Percentiles rank a stretch among this genome's conserved stretches.
These are phyloP conservation scores for Lactarius akahatsu DNA, from an alignment of 768 basidiomycete species.

Conservation along the genomic window DNA sequence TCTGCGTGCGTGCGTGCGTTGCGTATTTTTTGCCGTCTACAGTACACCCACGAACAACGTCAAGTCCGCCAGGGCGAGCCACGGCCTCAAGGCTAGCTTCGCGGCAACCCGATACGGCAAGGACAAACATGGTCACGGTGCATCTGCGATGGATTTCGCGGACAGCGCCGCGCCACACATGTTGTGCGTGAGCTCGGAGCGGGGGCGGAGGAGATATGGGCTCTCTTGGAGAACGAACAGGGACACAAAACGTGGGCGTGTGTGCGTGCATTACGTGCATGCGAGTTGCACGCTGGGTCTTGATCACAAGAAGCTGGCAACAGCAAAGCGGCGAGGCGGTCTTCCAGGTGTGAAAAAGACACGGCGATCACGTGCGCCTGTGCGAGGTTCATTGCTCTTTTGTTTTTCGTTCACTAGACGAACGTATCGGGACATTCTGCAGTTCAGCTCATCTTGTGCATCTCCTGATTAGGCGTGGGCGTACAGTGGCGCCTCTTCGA, in stretches of 20 bases:
- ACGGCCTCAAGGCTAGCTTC: slow-evolving; percentile 1
- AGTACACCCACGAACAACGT: background rate
- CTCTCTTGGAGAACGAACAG: background rate
- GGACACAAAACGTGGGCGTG: background rate
- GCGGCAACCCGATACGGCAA: background rate
- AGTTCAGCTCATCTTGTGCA: background rate
- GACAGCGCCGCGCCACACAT: slow-evolving; percentile 18
- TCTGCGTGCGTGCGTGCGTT: background rate
- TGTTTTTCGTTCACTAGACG: background rate
- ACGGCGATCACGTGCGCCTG: background rate
- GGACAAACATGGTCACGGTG: background rate
- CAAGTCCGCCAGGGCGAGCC: background rate
- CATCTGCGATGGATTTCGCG: background rate
- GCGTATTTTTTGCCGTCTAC: background rate
- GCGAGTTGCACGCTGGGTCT: too few relatives aligned
- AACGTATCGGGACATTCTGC: too few relatives aligned
- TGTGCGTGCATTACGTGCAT: background rate
- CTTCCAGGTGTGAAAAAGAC: background rate
- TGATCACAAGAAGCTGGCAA: background rate
- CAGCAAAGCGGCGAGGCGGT: background rate
- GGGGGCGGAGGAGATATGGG: background rate
- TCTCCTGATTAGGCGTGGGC: background rate
- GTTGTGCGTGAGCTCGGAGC: background rate
- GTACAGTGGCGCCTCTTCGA: background rate
- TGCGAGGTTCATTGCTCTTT: background rate